Conservation (phyloP, 2,329 filamentous ascomycete genomes). For the Cytospora mali region DNA sequence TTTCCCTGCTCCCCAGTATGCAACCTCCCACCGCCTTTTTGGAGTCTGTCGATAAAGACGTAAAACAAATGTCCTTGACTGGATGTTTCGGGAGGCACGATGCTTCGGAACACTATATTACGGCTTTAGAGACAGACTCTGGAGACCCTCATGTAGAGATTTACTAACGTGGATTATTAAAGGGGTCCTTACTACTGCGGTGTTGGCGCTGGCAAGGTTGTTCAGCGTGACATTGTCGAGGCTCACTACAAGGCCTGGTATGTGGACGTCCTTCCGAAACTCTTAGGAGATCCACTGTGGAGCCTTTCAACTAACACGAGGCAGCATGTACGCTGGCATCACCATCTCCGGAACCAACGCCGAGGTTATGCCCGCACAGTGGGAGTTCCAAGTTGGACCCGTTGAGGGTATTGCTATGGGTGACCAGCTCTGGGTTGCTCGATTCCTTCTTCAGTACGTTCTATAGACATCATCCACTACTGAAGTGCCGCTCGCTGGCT, state of each 20-base stretch:
- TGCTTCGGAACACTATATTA: not conserved
- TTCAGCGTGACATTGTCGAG: slow-evolving; percentile 97
- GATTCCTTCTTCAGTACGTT: slow-evolving; percentile 72
- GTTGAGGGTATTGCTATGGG: slow-evolving; percentile 84
- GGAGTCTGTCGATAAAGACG: not conserved
- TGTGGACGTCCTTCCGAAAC: not conserved
- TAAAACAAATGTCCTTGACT: not conserved
- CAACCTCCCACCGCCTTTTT: not conserved
- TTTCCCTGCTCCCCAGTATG: slow-evolving; percentile 78
- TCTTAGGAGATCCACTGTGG: not conserved
- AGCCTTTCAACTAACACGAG: slow-evolving; percentile 36
- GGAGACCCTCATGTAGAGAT: not conserved
- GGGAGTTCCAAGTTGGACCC: slow-evolving; percentile 97
- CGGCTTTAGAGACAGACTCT: not conserved
- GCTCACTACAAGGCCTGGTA: slow-evolving; percentile 77
- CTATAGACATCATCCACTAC: not conserved
- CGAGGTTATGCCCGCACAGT: slow-evolving; percentile 96
- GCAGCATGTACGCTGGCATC: slow-evolving; percentile 77
- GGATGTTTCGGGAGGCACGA: not conserved
- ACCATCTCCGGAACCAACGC: slow-evolving; percentile 98
- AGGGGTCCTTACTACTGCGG: slow-evolving; percentile 93
- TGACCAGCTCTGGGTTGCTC: slow-evolving; percentile 93
- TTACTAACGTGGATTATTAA: not conserved
- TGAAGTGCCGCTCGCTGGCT: slow-evolving; percentile 47
- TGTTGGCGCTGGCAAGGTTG: slow-evolving; percentile 95